Evolutionary conservation across 371 early-diverging fungal genomes (phyloP).

Genomic region (Fennellomyces sp.): DNA sequence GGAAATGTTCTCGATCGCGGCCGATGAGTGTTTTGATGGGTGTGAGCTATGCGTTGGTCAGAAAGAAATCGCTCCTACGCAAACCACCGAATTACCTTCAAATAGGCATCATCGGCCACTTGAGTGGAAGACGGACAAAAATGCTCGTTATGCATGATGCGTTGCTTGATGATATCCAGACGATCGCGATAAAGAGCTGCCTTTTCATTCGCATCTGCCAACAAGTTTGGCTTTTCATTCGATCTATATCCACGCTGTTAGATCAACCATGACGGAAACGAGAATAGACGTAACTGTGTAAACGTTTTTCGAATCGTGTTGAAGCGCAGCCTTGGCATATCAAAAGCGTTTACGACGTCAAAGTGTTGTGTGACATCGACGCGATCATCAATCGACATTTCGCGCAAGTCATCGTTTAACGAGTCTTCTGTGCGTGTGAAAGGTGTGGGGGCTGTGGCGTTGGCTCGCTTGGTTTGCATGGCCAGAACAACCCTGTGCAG

Average conservation of each 20-base stretch:
- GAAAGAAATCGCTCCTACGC: background rate
- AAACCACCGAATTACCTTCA: no score
- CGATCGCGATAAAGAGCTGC: slow-evolving; percentile 74
- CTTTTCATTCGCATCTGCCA: slow-evolving; percentile 68
- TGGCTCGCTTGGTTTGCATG: slow-evolving; percentile 10
- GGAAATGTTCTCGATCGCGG: slow-evolving; percentile 67
- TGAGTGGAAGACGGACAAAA: slow-evolving; percentile 69
- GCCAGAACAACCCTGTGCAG: slow-evolving; percentile 25
- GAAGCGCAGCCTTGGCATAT: slow-evolving; percentile 72
- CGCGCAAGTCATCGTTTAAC: slow-evolving; percentile 30
- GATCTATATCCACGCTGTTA: no score
- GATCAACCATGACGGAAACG: no score
- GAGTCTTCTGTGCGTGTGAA: slow-evolving; percentile 14
- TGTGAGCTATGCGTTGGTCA: slow-evolving; percentile 68
- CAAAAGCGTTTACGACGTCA: slow-evolving; percentile 75
- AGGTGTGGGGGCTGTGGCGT: slow-evolving; percentile 15
- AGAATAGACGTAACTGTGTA: no score
- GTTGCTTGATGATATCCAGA: slow-evolving; percentile 75
- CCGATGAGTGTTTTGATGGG: slow-evolving; percentile 85
- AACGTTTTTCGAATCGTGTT: slow-evolving; percentile 69
- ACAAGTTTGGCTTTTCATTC: slow-evolving; percentile 36
- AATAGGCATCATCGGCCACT: slow-evolving; percentile 30
- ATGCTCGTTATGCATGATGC: slow-evolving; percentile 80
- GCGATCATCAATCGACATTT: slow-evolving; percentile 37
- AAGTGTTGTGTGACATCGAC: slow-evolving; percentile 65